Conservation (phyloP, 345 rosid species). For the Balakata baccata region DNA sequence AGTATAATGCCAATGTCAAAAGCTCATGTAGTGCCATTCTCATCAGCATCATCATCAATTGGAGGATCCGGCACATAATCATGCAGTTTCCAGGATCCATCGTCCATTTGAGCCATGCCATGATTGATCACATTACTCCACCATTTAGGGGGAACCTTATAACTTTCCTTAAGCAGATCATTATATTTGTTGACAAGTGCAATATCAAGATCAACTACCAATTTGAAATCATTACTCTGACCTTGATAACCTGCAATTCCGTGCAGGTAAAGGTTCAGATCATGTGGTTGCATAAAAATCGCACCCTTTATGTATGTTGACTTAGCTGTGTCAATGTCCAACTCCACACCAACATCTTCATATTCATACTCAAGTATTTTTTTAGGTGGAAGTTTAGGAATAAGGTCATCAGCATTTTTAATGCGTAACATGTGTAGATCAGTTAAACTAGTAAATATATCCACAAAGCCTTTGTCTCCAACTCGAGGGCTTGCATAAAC, state of each 20-base stretch:
- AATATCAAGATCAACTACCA: conserved; percentile 6
- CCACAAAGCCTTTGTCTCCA: conserved; percentile 10
- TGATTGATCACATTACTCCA: not conserved
- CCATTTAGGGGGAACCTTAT: not conserved
- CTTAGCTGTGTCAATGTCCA: conserved; percentile 9
- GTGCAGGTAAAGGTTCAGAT: conserved; percentile 20
- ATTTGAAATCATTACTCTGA: not conserved
- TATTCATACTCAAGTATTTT: not conserved
- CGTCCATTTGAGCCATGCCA: not conserved
- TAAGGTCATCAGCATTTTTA: not conserved
- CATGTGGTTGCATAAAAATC: not conserved
- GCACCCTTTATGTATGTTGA: conserved; percentile 10
- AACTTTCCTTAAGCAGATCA: not conserved
- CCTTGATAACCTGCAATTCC: conserved; percentile 26
- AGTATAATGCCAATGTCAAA: too few relatives aligned
- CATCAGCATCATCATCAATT: not conserved
- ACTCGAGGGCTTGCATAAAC: conserved; percentile 19
- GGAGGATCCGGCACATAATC: conserved; percentile 4
- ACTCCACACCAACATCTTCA: conserved; percentile 14
- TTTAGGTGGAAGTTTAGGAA: conserved; percentile 12
- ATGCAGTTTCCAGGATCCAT: not conserved
- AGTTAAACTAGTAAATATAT: not conserved
- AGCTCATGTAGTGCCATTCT: not conserved
- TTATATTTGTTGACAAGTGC: not conserved
- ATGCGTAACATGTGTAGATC: conserved; percentile 20